phyloP scores from a whole-genome alignment of 2,329 filamentous ascomycete genomes.

The Xylariaceae sp. region DNA sequence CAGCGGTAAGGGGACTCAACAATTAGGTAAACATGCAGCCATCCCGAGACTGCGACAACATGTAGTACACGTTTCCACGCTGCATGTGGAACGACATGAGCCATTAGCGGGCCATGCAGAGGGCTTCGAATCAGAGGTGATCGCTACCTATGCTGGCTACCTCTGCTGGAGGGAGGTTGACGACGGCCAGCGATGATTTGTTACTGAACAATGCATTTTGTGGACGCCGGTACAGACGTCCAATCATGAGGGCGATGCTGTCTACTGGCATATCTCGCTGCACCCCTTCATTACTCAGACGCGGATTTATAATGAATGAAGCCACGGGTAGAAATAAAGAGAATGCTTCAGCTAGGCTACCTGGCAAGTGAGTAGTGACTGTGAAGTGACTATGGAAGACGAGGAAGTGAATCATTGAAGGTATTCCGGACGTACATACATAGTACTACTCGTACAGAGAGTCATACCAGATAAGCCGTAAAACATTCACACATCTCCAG shows the following conservation, averaged over 20 bases:
- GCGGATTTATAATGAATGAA: background rate
- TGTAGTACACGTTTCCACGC: background rate
- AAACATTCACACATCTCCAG: too few species aligned
- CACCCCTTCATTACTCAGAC: background rate
- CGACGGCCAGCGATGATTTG: conserved; percentile 2
- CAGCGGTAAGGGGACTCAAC: conserved; percentile 8
- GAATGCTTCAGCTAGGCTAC: background rate
- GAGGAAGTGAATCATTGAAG: too few species aligned
- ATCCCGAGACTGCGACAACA: background rate
- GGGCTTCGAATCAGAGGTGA: background rate
- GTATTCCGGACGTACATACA: too few species aligned
- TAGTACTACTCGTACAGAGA: too few species aligned
- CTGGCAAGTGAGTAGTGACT: too few species aligned
- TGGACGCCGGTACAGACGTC: background rate
- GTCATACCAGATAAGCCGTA: too few species aligned
- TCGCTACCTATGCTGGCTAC: background rate
- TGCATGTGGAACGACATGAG: background rate
- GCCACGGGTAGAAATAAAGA: background rate
- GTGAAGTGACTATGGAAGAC: too few species aligned
- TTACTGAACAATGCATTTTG: background rate
- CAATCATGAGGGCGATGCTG: background rate
- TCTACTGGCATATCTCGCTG: background rate
- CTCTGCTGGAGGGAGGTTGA: background rate
- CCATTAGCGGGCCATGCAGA: background rate
- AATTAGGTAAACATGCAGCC: background rate